Percentiles rank a stretch among this genome's conserved stretches.
Conservation (phyloP, 352 stramenopile species). For the Globisporangium alternatum region DNA sequence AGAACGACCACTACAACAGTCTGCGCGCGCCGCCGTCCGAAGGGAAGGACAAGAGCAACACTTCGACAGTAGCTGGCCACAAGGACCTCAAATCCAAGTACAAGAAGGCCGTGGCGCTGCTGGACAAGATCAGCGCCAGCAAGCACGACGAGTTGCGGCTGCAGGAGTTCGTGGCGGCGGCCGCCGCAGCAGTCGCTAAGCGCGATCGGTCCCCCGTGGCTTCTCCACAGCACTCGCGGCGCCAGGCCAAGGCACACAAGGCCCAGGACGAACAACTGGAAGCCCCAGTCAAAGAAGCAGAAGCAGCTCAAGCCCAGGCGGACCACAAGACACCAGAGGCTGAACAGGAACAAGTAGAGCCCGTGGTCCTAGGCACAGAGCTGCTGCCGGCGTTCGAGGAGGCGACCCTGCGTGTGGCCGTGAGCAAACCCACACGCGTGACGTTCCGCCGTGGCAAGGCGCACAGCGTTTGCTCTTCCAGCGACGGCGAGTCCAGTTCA, state of each 20-base stretch:
- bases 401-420: neutral
- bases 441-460: conserved; percentile 33
- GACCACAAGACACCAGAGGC: neutral
- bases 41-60: conserved; percentile 1
- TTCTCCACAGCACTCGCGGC: neutral
- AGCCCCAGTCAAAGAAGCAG: neutral
- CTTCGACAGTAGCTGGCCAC: neutral
- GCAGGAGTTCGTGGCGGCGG: neutral
- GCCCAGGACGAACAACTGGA: neutral
- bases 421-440: conserved; percentile 32
- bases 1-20: conserved; percentile 54
- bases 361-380: conserved; percentile 9
- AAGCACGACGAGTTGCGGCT: neutral
- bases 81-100: neutral
- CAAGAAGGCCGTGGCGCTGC: neutral
- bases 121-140: neutral
- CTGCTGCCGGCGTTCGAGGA: neutral
- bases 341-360: conserved; percentile 12
- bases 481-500: conserved; percentile 11
- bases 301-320: neutral
- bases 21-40: conserved; percentile 19
- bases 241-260: neutral
- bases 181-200: conserved; percentile 7
- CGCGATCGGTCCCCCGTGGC: conserved; percentile 16
- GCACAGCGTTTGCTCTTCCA: conserved; percentile 19